phyloP scores from a whole-genome alignment of 129 eudicot species.

The Flaveria bidentis region DNA sequence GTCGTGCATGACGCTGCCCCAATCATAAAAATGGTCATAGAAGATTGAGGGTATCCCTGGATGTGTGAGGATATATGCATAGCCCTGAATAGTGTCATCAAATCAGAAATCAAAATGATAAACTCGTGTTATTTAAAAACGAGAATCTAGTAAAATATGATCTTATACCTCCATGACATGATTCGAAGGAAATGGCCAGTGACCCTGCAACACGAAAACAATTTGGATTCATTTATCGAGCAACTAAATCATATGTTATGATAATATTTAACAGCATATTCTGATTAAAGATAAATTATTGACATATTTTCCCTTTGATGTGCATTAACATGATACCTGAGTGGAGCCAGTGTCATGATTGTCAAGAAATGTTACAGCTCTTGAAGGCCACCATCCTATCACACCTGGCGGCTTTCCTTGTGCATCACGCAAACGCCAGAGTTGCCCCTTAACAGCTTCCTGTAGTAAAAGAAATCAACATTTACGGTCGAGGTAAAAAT shows the following conservation, averaged over 20 bases:
- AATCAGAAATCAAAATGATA: conserved; percentile 13
- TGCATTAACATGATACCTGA: conserved; percentile 49
- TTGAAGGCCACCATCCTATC: conserved; percentile 98
- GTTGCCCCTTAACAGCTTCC: conserved; percentile 80
- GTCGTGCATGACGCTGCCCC: conserved; percentile 68
- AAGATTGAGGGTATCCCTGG: conserved; percentile 88
- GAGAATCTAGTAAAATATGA: background rate
- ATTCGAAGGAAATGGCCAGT: conserved; percentile 80
- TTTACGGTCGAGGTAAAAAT: background rate
- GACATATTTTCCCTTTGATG: background rate
- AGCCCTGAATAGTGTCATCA: conserved; percentile 55
- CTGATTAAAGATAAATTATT: background rate
- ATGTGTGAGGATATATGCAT: conserved; percentile 88
- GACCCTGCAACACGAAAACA: conserved; percentile 51
- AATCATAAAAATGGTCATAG: conserved; percentile 87
- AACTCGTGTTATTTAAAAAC: background rate
- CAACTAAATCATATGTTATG: background rate
- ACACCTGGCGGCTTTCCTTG: conserved; percentile 97
- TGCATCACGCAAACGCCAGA: conserved; percentile 91
- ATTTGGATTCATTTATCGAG: background rate
- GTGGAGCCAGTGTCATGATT: conserved; percentile 98
- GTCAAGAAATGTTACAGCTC: conserved; percentile 82
- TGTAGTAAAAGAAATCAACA: conserved; percentile 30
- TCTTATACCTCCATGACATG: conserved; percentile 83
- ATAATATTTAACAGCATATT: background rate